Evolutionary conservation across 768 basidiomycete genomes (phyloP).

Genomic region (Naematelia aurantialba): DNA sequence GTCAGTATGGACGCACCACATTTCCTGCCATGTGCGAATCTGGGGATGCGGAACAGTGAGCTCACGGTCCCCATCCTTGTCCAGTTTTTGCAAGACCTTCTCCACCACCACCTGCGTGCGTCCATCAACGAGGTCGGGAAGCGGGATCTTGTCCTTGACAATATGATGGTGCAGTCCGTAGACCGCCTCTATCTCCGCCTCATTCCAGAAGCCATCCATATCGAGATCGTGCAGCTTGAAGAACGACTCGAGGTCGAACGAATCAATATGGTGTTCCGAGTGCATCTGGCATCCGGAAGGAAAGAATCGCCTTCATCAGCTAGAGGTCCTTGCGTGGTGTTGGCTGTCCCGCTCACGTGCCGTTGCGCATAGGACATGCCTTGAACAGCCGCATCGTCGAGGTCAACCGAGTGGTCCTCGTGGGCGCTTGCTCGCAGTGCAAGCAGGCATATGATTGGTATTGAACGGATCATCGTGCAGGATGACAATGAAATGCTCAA

Average conservation of each 20-base stretch:
- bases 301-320: neutral
- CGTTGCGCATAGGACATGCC: slow-evolving; percentile 73
- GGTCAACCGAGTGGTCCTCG: slow-evolving; percentile 61
- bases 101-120: slow-evolving; percentile 77
- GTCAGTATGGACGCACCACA: too few relatives aligned
- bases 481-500: too few relatives aligned
- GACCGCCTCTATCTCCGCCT: slow-evolving; percentile 86
- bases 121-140: slow-evolving; percentile 64
- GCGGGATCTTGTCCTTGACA: slow-evolving; percentile 70
- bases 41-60: slow-evolving; percentile 11
- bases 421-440: slow-evolving; percentile 53
- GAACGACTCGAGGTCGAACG: slow-evolving; percentile 80
- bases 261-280: slow-evolving; percentile 49
- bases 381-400: slow-evolving; percentile 60
- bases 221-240: slow-evolving; percentile 94
- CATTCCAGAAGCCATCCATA: slow-evolving; percentile 75
- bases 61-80: slow-evolving; percentile 69
- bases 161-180: slow-evolving; percentile 91
- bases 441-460: neutral
- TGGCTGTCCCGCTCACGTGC: slow-evolving; percentile 66
- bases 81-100: slow-evolving; percentile 65
- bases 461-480: neutral
- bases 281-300: slow-evolving; percentile 29
- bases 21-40: neutral
- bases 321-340: neutral